Percentiles rank a stretch among this genome's conserved stretches.
Conservation (phyloP, 2,329 filamentous ascomycete genomes). For the Nigrospora osmanthi region DNA sequence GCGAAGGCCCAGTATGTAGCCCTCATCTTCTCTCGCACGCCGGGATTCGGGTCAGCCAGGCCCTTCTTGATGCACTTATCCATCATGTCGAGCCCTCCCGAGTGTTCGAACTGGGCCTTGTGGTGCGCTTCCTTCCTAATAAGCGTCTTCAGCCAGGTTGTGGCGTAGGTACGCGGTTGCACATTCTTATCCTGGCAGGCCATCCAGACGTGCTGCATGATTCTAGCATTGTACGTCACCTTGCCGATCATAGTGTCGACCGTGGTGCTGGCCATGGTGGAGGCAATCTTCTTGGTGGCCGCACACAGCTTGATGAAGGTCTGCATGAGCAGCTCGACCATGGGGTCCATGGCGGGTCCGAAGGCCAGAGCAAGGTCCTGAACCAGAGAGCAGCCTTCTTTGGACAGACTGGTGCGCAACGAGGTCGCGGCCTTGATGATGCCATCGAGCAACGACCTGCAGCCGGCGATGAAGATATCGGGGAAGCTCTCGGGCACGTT, state of each 20-base stretch:
- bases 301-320: conserved; percentile 83
- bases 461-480: conserved; percentile 58
- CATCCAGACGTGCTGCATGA: conserved; percentile 77
- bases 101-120: conserved; percentile 76
- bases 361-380: conserved; percentile 76
- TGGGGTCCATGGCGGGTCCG: conserved; percentile 72
- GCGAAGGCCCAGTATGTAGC: conserved; percentile 82
- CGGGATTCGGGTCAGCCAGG: conserved; percentile 81
- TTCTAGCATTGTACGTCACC: conserved; percentile 69
- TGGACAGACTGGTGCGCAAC: conserved; percentile 81
- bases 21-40: conserved; percentile 79
- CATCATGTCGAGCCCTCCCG: conserved; percentile 72
- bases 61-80: conserved; percentile 88
- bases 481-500: conserved; percentile 75
- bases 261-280: conserved; percentile 72
- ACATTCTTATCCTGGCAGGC: conserved; percentile 92
- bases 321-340: conserved; percentile 87
- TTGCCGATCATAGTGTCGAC: conserved; percentile 76
- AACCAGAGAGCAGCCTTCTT: conserved; percentile 74
- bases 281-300: conserved; percentile 86
- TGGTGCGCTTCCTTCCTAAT: conserved; percentile 70
- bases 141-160: conserved; percentile 78
- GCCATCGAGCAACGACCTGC: conserved; percentile 74
- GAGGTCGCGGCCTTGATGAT: conserved; percentile 82
- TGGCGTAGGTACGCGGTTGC: conserved; percentile 70